Evolutionary conservation across 208 protist species (phyloP).

Genomic region (Leishmania lainsoni): DNA sequence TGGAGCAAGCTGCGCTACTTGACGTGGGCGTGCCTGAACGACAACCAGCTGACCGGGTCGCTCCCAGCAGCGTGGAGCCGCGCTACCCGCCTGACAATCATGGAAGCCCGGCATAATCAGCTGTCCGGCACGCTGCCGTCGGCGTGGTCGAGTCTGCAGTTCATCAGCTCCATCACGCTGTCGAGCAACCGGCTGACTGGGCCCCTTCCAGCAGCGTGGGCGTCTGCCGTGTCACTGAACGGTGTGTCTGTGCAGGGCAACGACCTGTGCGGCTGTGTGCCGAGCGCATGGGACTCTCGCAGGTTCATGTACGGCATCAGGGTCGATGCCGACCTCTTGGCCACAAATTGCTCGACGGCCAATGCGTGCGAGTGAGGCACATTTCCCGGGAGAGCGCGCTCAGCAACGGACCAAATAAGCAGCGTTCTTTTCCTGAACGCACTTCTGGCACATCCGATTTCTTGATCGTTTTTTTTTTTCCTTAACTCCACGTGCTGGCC

Average conservation of each 20-base stretch:
- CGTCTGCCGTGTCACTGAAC: not conserved
- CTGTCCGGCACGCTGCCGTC: constrained; percentile 3
- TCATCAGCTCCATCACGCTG: constrained; percentile 5
- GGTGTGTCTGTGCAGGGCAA: not conserved
- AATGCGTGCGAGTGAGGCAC: not conserved
- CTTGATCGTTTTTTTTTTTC: not conserved
- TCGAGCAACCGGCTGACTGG: not conserved
- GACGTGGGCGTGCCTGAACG: constrained; percentile 14
- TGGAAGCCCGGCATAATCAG: constrained; percentile 1
- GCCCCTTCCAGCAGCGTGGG: not conserved
- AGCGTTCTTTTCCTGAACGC: not conserved
- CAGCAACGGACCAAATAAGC: not conserved
- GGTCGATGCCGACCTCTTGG: not conserved
- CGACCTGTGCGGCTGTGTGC: constrained; percentile 1
- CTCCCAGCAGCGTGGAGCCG: constrained; percentile 14
- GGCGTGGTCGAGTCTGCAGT: not conserved
- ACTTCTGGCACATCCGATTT: not conserved
- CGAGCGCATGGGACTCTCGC: not conserved
- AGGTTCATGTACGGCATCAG: not conserved
- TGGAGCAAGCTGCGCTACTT: constrained; percentile 8
- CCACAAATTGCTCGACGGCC: not conserved
- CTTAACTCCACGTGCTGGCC: not conserved
- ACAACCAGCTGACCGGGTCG: constrained; percentile 11
- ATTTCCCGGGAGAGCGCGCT: not conserved
- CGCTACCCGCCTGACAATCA: constrained; percentile 3